phyloP scores from a whole-genome alignment of 2,329 filamentous ascomycete genomes.

The Aspergillus sp. region DNA sequence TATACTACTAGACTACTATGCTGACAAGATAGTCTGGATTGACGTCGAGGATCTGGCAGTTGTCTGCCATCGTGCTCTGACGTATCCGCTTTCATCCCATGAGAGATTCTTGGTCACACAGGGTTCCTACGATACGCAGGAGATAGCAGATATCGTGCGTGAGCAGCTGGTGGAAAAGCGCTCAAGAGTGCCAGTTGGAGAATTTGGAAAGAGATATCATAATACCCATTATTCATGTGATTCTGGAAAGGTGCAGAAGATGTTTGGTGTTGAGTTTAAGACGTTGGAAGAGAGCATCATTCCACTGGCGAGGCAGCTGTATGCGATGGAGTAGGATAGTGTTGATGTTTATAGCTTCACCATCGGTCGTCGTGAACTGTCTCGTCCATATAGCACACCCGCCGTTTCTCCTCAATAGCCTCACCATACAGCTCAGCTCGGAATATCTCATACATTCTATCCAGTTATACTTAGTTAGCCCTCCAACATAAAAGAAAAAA shows the following conservation, averaged over 20 bases:
- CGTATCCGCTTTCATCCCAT: constrained; percentile 7
- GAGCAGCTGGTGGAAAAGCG: constrained; percentile 7
- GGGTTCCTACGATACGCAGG: constrained; percentile 23
- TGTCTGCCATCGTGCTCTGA: constrained; percentile 11
- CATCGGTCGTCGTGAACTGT: too few relatives aligned
- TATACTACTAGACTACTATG: too few relatives aligned
- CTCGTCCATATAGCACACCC: too few relatives aligned
- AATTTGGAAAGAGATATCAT: constrained; percentile 17
- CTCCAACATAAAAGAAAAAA: too few relatives aligned
- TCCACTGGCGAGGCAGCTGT: constrained; percentile 16
- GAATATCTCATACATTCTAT: too few relatives aligned
- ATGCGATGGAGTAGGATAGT: constrained; percentile 8
- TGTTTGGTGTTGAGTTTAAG: constrained; percentile 38
- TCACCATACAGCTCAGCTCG: too few relatives aligned
- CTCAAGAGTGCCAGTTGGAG: constrained; percentile 14
- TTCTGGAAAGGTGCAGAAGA: constrained; percentile 43
- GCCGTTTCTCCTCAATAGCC: too few relatives aligned
- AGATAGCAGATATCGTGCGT: constrained; percentile 23
- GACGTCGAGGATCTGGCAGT: constrained; percentile 18
- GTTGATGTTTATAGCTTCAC: too few relatives aligned
- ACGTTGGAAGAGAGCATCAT: constrained; percentile 14
- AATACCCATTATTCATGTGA: constrained; percentile 39
- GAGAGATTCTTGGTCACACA: constrained; percentile 21
- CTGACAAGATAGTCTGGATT: constrained; percentile 11
- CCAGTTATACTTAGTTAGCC: too few relatives aligned